Base-by-base conservation (phyloP, 2,329 filamentous ascomycete species). In the Arachnomyces sp. region DNA sequence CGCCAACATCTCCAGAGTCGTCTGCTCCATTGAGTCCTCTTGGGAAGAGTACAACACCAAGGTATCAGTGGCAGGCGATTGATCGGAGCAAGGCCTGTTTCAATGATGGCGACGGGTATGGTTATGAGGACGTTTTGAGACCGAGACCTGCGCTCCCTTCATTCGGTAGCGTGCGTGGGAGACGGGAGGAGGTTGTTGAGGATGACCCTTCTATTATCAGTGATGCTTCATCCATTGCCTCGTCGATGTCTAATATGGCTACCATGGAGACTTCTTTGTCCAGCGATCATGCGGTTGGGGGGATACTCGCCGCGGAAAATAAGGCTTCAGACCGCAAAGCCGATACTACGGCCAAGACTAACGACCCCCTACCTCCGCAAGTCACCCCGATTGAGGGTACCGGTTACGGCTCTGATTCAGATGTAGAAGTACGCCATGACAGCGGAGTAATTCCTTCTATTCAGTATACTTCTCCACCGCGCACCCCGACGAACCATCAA, bases 321-420 rank as follows among this genome's bases (percentile, higher is more conserved):
- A 60, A 69, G 31, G 51, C 61, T 41, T 58, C 58, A 13, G 49
- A 54, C 15, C 60, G 44, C 41, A 37, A 36, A 17, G 38, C 38
- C 11, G 29, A n/a, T 15, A 28, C 29, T 6, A 25, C 9, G 38
- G 15, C 16, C 12, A 30, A 37, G 28, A 31, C 74, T 70, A 49
- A 75, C 38, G 76, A 84, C 46, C 82, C 84, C 12, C 58, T 87
- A 28, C 79, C 84, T 3, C 81, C 81, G 1, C 73, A 85, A 12
- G 79, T 84, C 9, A 82, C 81, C 0, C 80, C 79, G 1, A 73
- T 82, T 13, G 81, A 88, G 54, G 77, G 75, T 7, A 73, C 63
- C 40, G 80, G 76, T 1, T 79, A 84, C 48, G 61, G 70, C 11
- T 84, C 79, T 11, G 77, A 82, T 43, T 76, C 71, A 34, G 66